Evolutionary conservation across 2,329 filamentous ascomycete genomes (phyloP), one percentile per base, ranked within the genome.

Genomic region (Aspergillus sp.): DNA sequence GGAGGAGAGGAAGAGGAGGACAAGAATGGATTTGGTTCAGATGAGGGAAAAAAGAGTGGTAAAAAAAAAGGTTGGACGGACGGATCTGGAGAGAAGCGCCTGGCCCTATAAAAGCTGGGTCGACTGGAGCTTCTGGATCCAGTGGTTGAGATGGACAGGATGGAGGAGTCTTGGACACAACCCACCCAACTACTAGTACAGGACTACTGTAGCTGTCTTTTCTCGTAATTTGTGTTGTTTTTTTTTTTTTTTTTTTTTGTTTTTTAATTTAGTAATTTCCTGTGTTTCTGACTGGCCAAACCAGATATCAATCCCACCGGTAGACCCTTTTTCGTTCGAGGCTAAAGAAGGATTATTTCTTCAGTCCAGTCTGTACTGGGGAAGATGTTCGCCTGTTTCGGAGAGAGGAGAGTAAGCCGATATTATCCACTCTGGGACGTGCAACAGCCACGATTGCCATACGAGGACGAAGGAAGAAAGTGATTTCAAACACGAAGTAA

Each of bases 91-190:
- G 48, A 51, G 44, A 19, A 19, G 19, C 46, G 49, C 38, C 49
- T 51, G 44, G 48, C 38, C 44, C 43, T 41, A 46, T 31, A 36
- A 39, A 43, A 19, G 38, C 43, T 50, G 51, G 50, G 49, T 49
- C 44, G 43, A 52, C 44, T 19, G 46, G 48, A 45, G 56, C 54
- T 51, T 52, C 44, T 48, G 49, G 49, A 54, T 53, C 50, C 52
- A 58, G 51, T 61, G 19, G 19, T 19, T 19, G 19, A 19, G 19
- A 19, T 59, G 47, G 49, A 52, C 49, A 45, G 45, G 45, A 50
- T 44, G 48, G 45, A 37, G 40, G 8, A n/a, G 43, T 40, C 47
- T 49, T 33, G 34, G 36, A 32, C 26, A 33, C 43, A 19, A 19
- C 19, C 19, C 19, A 19, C 19, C 19, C 19, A 19, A 19, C 19